phyloP scores from a whole-genome alignment of 768 basidiomycete genomes.

The Infundibulicybe gibba region DNA sequence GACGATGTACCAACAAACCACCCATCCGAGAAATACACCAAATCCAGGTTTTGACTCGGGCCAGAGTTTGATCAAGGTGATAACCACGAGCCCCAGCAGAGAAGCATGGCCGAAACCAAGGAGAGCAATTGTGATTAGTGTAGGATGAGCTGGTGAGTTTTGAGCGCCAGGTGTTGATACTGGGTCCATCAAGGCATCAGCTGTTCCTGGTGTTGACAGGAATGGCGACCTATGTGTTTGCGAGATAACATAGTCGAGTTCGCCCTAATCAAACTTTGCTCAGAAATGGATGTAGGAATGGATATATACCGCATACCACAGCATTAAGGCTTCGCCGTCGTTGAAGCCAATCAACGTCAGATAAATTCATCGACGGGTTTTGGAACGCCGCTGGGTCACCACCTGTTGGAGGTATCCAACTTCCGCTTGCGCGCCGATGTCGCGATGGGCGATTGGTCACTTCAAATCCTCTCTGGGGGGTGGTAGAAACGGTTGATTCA shows the following conservation, averaged over 20 bases:
- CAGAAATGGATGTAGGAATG: neutral
- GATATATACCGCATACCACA: slow-evolving; percentile 45
- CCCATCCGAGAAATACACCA: slow-evolving; percentile 63
- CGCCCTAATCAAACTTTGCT: slow-evolving; percentile 43
- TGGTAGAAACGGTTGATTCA: slow-evolving; percentile 41
- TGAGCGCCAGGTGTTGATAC: slow-evolving; percentile 1
- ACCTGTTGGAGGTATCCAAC: slow-evolving; percentile 20
- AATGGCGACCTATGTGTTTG: slow-evolving; percentile 48
- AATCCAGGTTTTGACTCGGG: slow-evolving; percentile 50
- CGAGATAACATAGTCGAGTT: slow-evolving; percentile 66
- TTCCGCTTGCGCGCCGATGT: slow-evolving; percentile 26
- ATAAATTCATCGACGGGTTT: slow-evolving; percentile 40
- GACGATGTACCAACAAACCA: slow-evolving; percentile 49
- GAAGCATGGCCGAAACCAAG: slow-evolving; percentile 54
- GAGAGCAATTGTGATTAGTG: slow-evolving; percentile 31
- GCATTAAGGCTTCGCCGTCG: slow-evolving; percentile 68
- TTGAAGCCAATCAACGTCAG: slow-evolving; percentile 78
- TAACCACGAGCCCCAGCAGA: slow-evolving; percentile 53
- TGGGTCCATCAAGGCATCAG: slow-evolving; percentile 29
- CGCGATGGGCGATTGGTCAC: slow-evolving; percentile 46
- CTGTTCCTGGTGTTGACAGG: slow-evolving; percentile 49
- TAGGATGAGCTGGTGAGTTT: slow-evolving; percentile 23
- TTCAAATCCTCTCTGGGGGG: slow-evolving; percentile 41
- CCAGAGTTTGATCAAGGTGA: slow-evolving; percentile 62
- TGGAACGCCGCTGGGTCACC: neutral